Base-by-base conservation (phyloP, 1,284 basidiomycete genomes). In the Tylopilus orsonianus region DNA sequence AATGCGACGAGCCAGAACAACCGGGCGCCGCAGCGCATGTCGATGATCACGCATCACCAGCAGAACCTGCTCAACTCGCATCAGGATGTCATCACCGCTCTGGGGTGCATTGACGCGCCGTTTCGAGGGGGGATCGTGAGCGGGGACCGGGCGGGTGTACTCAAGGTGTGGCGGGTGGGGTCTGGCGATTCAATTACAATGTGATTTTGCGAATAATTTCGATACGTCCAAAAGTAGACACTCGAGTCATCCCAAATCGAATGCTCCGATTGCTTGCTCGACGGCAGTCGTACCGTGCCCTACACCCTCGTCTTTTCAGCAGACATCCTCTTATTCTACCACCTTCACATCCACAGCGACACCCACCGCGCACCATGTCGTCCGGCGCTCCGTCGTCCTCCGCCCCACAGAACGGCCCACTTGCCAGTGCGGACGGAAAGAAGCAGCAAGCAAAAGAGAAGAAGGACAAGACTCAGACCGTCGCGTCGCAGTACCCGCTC, bases 81-180 rank as follows among this genome's bases (percentile, higher is more conserved):
- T 61, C 87, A 88, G 55, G 93, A 96, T 61, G 80, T 89, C 3
- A 80, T 97, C 20, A 91, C 87, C 2, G 82, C 87, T 3, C 66
- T 96, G 19, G 79, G 81, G 0, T 87, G 88, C 53, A 82, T 96
- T 45, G 92, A 96, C 55, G 80, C 87, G 0, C 93, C 93, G 0
- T 96, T 95, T 70, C 76, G 88, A 40, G 87, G 87, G 14, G 90
- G 92, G 4, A 78, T 95, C 36, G 79, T 96, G 9, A 93, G 89
- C 54, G 93, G 87, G 3, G 93, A 96, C 64, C 76, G 88, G 30
- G 74, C 83, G 16, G 90, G 90, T 3, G 81, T 83, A 22, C 77
- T 93, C 50, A 93, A 93, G 64, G 85, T 93, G 2, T 93, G 87
- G 86, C 75, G 85, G 49, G 78, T 89, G 12, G 87, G 89, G 36